Evolutionary conservation across 768 basidiomycete genomes (phyloP), one percentile per base, ranked within the genome.

Genomic region (Kwoniella mangroviensis): DNA sequence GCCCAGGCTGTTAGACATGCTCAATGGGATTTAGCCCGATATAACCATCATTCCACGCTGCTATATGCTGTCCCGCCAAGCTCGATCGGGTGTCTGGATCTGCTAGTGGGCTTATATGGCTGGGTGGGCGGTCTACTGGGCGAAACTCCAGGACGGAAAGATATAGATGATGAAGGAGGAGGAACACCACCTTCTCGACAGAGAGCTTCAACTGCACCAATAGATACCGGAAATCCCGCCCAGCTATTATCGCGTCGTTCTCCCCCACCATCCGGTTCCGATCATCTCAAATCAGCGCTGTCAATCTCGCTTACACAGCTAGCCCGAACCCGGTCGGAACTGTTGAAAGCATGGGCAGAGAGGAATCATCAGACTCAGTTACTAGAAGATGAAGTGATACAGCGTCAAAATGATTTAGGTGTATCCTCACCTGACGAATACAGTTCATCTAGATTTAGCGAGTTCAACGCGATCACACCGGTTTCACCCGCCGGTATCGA

Each of bases 31-130:
- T 54, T 81, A 17, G 71, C 73, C 9, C 42, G 75, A 19, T 79
- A 81, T 43, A 67, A 71, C 5, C 76, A 81, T 63, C 79, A 81
- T 64, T 81, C 79, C 9, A 74, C 75, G 1, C 63, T 79, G 11
- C 67, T 81, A 17, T 74, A 77, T 60, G 72, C 77, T n/a, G 76
- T 81, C 13, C 79, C 79, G 2, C 79, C 79, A 10, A 74, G 70
- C 42, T 79, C 77, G 1, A 51, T 79, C 21, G 55, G 63, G 40
- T 81, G 77, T 63, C 24, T 81, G 19, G 77, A 81, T 57, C 68
- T 77, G 17, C 69, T 81, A 3, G 79, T 79, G 5, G 70, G 74
- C 3, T 55, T 81, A 13, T 79, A 81, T 54, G 61, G 70, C 7
- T 81, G 79, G 79, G 74, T 69, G 7, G 73, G 72, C 6, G 68